Conservation (phyloP, 2,329 filamentous ascomycete species). For the Triangularia setosa region DNA sequence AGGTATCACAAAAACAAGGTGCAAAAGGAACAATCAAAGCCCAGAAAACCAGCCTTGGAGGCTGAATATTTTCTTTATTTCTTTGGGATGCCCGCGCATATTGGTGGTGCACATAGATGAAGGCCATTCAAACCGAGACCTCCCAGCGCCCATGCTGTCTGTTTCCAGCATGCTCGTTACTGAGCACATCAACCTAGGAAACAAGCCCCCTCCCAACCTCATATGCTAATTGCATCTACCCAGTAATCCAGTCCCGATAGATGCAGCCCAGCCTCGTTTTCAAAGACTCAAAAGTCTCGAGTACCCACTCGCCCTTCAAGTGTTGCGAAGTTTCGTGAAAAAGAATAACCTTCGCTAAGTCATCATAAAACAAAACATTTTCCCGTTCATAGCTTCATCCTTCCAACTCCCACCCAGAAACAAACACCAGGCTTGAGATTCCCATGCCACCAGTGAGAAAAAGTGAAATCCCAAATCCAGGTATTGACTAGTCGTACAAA, state of each 20-base stretch:
- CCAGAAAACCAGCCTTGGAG: not conserved
- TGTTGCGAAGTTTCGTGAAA: not conserved
- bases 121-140: not conserved
- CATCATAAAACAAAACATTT: slow-evolving; percentile 13
- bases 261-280: not conserved
- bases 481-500: slow-evolving; percentile 22
- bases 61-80: not conserved
- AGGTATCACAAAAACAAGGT: too few relatives aligned
- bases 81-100: not conserved
- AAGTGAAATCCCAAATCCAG: slow-evolving; percentile 18
- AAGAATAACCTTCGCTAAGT: slow-evolving; percentile 10
- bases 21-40: not conserved
- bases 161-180: not conserved
- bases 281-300: not conserved
- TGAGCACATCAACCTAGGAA: not conserved
- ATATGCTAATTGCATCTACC: slow-evolving; percentile 1
- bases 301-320: not conserved
- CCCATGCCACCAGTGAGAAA: slow-evolving; percentile 13
- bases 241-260: slow-evolving; percentile 6
- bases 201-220: not conserved
- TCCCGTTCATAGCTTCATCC: slow-evolving; percentile 20
- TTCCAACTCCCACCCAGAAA: slow-evolving; percentile 19
- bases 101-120: not conserved
- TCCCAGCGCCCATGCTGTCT: slow-evolving; percentile 2
- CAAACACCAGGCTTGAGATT: slow-evolving; percentile 17